These are phyloP conservation scores for Candida koratica DNA, from an alignment of 805 yeast species.

Conservation along the genomic window DNA sequence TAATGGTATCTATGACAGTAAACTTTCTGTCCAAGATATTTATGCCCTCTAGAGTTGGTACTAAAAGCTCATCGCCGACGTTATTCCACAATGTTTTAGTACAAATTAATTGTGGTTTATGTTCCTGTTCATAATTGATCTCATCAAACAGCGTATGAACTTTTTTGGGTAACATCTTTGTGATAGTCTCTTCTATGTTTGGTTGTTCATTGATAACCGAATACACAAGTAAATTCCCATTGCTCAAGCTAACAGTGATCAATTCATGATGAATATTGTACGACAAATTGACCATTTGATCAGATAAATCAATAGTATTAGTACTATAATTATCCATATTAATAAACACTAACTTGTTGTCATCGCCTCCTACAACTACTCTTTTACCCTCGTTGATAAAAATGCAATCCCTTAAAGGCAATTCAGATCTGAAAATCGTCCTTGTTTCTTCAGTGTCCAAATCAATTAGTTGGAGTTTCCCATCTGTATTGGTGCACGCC, in stretches of 20 bases:
- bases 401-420: slow-evolving; percentile 48
- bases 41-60: slow-evolving; percentile 54
- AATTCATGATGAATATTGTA: slow-evolving; percentile 57
- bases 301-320: slow-evolving; percentile 39
- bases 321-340: slow-evolving; percentile 22
- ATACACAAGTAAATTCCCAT: slow-evolving; percentile 56
- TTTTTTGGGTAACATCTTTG: slow-evolving; percentile 38
- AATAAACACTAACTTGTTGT: slow-evolving; percentile 46
- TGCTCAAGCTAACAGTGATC: slow-evolving; percentile 53
- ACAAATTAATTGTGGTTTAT: slow-evolving; percentile 42
- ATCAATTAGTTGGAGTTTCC: slow-evolving; percentile 42
- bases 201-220: slow-evolving; percentile 56
- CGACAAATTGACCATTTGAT: slow-evolving; percentile 53
- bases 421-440: slow-evolving; percentile 41
- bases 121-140: slow-evolving; percentile 40
- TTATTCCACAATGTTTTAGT: slow-evolving; percentile 68
- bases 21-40: slow-evolving; percentile 44
- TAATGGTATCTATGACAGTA: slow-evolving; percentile 17
- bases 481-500: slow-evolving; percentile 38
- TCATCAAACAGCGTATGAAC: slow-evolving; percentile 28
- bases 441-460: slow-evolving; percentile 24
- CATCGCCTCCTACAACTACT: slow-evolving; percentile 64
- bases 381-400: slow-evolving; percentile 61
- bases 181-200: slow-evolving; percentile 43
- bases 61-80: slow-evolving; percentile 62